A percentile compares a stretch with the other conserved stretches of the same genome.
These are phyloP conservation scores for Talaromyces sp. DNA, from an alignment of 2,329 filamentous ascomycete species.

Conservation along the genomic window DNA sequence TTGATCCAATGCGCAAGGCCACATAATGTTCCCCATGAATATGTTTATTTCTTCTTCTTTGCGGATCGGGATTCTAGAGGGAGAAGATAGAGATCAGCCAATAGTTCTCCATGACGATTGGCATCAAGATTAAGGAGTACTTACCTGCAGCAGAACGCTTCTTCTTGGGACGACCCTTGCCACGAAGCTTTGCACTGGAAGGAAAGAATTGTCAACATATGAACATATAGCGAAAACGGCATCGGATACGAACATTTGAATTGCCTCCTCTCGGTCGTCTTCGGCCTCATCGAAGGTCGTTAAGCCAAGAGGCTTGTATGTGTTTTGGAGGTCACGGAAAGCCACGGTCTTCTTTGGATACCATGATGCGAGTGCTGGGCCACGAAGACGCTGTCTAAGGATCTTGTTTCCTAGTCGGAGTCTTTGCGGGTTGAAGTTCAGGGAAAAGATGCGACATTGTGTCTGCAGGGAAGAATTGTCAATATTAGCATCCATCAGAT, in stretches of 20 bases:
- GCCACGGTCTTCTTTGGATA: constrained; percentile 78
- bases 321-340: constrained; percentile 71
- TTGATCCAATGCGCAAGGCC: not conserved
- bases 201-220: constrained; percentile 19
- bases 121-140: not conserved
- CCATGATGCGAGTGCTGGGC: constrained; percentile 81
- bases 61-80: constrained; percentile 26
- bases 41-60: constrained; percentile 30
- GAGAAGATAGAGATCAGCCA: constrained; percentile 3
- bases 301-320: constrained; percentile 66
- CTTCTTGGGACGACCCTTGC: constrained; percentile 89
- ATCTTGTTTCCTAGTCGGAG: constrained; percentile 88
- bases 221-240: not conserved
- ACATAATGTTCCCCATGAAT: not conserved
- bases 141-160: constrained; percentile 63
- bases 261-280: constrained; percentile 72
- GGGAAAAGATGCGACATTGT: constrained; percentile 90
- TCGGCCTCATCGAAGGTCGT: constrained; percentile 74
- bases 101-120: not conserved
- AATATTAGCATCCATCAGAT: not conserved
- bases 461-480: constrained; percentile 55
- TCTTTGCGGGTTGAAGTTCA: constrained; percentile 83
- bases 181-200: constrained; percentile 71
- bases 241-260: constrained; percentile 57
- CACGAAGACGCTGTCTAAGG: constrained; percentile 81